Conservation (phyloP, 1,139 yeast species). For the Nakaseomyces glabratus region DNA sequence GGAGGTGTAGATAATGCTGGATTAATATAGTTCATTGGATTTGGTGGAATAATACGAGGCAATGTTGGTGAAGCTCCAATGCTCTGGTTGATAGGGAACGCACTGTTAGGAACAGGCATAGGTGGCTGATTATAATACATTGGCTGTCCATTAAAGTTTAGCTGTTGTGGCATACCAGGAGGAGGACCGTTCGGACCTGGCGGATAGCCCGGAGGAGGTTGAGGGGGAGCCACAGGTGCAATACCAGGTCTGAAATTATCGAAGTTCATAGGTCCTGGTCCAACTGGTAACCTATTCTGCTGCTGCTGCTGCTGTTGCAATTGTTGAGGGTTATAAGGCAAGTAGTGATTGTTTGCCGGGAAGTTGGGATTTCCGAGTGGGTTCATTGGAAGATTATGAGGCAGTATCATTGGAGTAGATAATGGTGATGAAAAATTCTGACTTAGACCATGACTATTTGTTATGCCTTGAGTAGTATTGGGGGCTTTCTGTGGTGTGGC, state of each 20-base stretch:
- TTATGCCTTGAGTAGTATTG: neutral
- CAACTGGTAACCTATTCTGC: neutral
- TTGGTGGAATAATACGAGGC: slow-evolving; percentile 5
- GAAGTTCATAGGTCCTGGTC: neutral
- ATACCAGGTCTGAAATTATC: slow-evolving; percentile 4
- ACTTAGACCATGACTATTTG: too few relatives aligned
- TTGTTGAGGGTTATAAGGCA: slow-evolving; percentile 10
- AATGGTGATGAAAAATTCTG: slow-evolving; percentile 9
- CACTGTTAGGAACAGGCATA: slow-evolving; percentile 6
- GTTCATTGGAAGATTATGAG: slow-evolving; percentile 11
- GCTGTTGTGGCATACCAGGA: slow-evolving; percentile 1
- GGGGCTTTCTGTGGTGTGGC: slow-evolving; percentile 1
- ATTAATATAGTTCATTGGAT: slow-evolving; percentile 1
- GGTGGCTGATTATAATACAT: slow-evolving; percentile 1
- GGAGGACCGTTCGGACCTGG: slow-evolving; percentile 1
- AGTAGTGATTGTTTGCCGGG: slow-evolving; percentile 6
- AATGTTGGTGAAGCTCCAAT: neutral
- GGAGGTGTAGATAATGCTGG: neutral
- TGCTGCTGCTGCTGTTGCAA: slow-evolving; percentile 6
- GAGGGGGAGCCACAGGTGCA: slow-evolving; percentile 1
- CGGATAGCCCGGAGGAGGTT: slow-evolving; percentile 2
- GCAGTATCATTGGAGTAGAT: slow-evolving; percentile 13
- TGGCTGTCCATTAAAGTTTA: too few relatives aligned
- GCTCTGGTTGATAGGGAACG: slow-evolving; percentile 6
- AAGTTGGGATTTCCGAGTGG: slow-evolving; percentile 1